Evolutionary conservation across 805 yeast genomes (phyloP).

Genomic region (Pichia scutulata): DNA sequence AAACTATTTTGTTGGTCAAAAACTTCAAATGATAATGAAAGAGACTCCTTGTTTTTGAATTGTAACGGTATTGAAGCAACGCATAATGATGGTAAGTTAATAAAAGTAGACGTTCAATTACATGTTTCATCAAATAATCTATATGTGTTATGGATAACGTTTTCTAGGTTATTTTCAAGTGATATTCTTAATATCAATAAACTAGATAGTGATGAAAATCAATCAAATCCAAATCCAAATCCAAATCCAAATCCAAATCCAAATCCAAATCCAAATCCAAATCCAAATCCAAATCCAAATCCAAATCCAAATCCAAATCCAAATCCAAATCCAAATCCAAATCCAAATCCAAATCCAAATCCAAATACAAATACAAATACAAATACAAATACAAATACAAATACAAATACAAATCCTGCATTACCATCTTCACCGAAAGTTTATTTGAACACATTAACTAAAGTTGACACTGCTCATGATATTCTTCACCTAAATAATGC

Average conservation of each 20-base stretch:
- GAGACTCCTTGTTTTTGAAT: conserved; percentile 44
- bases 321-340: too few relatives aligned
- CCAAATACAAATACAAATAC: too few relatives aligned
- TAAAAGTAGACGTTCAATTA: conserved; percentile 73
- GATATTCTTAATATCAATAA: not conserved
- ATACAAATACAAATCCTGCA: not conserved
- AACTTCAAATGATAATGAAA: conserved; percentile 30
- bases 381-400: too few relatives aligned
- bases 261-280: too few relatives aligned
- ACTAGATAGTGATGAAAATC: not conserved
- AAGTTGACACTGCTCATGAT: not conserved
- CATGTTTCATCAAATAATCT: conserved; percentile 56
- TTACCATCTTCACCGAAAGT: not conserved
- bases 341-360: too few relatives aligned
- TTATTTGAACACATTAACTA: not conserved
- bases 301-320: too few relatives aligned
- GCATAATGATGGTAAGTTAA: conserved; percentile 59
- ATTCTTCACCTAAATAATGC: not conserved
- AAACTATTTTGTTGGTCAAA: conserved; percentile 42
- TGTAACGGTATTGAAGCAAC: conserved; percentile 62
- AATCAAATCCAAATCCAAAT: not conserved
- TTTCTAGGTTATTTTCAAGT: conserved; percentile 41
- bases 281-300: too few relatives aligned
- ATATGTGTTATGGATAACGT: conserved; percentile 78
- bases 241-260: too few relatives aligned